Evolutionary conservation across 495 filamentous ascomycete species (phyloP).

Genomic region (Penicillium ochrochloron): DNA sequence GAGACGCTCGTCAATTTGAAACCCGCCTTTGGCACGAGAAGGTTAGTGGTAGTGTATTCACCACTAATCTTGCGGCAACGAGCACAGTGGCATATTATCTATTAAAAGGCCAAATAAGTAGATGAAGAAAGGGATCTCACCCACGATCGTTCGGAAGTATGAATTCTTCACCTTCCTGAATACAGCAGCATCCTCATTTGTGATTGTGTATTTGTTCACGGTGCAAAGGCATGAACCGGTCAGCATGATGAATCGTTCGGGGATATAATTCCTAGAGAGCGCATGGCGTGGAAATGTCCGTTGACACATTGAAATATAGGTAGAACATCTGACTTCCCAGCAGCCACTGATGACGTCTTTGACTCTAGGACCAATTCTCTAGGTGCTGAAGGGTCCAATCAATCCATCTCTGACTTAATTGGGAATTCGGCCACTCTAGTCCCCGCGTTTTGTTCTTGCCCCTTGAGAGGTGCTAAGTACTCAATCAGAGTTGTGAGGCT

Average conservation of each 20-base stretch:
- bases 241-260: neutral
- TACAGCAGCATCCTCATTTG: neutral
- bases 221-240: conserved; percentile 8
- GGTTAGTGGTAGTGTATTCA: conserved; percentile 8
- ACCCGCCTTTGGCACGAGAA: neutral
- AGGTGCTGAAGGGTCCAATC: too few species aligned
- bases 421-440: too few species aligned
- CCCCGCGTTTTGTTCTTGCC: too few species aligned
- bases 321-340: neutral
- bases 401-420: too few species aligned
- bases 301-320: neutral
- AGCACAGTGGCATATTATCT: conserved; percentile 16
- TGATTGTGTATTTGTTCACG: conserved; percentile 7
- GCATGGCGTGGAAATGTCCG: neutral
- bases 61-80: conserved; percentile 13
- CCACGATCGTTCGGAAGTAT: neutral
- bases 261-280: neutral
- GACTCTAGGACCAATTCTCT: neutral
- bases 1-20: conserved; percentile 2
- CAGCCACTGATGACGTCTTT: neutral
- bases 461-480: too few species aligned
- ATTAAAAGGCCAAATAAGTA: neutral
- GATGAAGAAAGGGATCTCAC: neutral
- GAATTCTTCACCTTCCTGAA: neutral
- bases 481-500: too few species aligned